Evolutionary conservation across 805 yeast species (phyloP), one percentile per base, ranked within the genome.

Genomic region (Hanseniaspora clermontiae): DNA sequence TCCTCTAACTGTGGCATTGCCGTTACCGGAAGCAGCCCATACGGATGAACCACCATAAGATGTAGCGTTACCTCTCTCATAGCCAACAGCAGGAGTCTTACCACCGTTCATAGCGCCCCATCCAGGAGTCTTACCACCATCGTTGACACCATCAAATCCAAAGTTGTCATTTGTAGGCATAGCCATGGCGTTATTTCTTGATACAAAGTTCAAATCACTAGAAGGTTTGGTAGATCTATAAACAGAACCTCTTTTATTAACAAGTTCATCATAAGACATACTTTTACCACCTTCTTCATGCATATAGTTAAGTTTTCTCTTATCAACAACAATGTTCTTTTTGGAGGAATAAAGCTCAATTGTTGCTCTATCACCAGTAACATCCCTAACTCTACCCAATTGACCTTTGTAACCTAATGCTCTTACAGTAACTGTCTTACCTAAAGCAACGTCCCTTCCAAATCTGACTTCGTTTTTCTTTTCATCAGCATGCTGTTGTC

Each of bases 351-450:
- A 97, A 61, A 93, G 77, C 71, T 93, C 98, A 46, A 93, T 87
- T 59, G 97, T 79, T 1, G 97, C 97, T 62, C 78, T 79, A 14
- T 84, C 84, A 60, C 95, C 98, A 63, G 88, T 93, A 10, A 96
- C 88, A 66, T 93, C 97, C 62, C 86, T 84, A 45, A 93, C 87
- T 61, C 87, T 85, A 67, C 98, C 98, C 72, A 84, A 82, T 62
- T 88, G 81, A 48, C 98, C 97, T 72, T 93, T 93, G 69, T 91
- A 88, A 49, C 80, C 81, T 34, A 95, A 93, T n/a, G 96, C 88
- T 65, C 85, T 82, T 50, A 93, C 85, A 61, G 88, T 80, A 24
- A 93, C 96, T 58, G 84, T 84, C 65, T 87, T 88, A 62, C 87
- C 85, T 39, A 93, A 65, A 32, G 95, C 80, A 49, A 79, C 79